Percentiles rank a stretch among this genome's conserved stretches.
These are phyloP conservation scores for Ramaria sp. DNA, from an alignment of 768 basidiomycete species.

Conservation along the genomic window DNA sequence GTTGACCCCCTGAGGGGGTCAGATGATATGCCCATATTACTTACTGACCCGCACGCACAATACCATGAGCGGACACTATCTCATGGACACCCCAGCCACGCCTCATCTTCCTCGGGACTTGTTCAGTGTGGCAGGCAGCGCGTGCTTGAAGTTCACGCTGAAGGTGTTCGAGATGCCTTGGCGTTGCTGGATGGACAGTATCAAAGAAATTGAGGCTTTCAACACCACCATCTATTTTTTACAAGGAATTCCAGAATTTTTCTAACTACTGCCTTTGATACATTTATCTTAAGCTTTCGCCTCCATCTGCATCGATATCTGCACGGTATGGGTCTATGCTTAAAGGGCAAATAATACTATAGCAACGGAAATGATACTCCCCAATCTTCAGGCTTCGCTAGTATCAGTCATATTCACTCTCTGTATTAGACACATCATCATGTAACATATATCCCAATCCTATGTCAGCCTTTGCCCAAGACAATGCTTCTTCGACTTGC, in stretches of 20 bases:
- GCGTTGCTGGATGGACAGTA: conserved; percentile 51
- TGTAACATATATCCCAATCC: conserved; percentile 6
- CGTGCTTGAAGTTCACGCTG: conserved; percentile 57
- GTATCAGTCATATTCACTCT: not conserved
- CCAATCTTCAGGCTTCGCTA: conserved; percentile 2
- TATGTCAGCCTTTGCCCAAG: conserved; percentile 3
- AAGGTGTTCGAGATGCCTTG: conserved; percentile 66
- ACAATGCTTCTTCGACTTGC: not conserved
- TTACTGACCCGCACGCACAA: conserved; percentile 44
- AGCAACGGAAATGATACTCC: not conserved
- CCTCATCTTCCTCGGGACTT: conserved; percentile 35
- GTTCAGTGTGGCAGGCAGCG: conserved; percentile 49
- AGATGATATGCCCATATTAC: conserved; percentile 30
- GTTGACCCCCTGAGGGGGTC: not conserved
- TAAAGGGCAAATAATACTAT: not conserved
- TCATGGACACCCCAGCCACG: conserved; percentile 10
- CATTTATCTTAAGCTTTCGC: not conserved
- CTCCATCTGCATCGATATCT: not conserved
- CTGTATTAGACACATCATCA: conserved; percentile 6
- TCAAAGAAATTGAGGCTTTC: conserved; percentile 4
- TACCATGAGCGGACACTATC: conserved; percentile 34
- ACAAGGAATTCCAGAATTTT: not conserved
- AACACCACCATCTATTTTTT: not conserved
- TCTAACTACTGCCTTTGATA: not conserved
- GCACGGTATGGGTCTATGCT: not conserved